A percentile compares a stretch with the other conserved stretches of the same genome.
Conservation (phyloP, 208 protist genomes). For the Trypanosoma caninum region DNA sequence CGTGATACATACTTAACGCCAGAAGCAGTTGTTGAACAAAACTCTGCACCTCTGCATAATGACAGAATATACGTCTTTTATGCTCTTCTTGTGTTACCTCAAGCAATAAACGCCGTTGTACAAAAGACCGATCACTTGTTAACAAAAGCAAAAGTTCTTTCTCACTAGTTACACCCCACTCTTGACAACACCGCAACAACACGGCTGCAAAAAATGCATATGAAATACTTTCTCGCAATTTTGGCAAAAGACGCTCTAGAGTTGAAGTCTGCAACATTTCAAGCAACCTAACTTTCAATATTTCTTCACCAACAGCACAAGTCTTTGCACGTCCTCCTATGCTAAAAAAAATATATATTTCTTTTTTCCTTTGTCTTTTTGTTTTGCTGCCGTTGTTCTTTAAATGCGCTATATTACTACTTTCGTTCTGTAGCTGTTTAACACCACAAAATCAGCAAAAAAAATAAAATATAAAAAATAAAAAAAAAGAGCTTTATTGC, state of each 20-base stretch:
- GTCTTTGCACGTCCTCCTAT: too few relatives aligned
- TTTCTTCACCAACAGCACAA: background rate
- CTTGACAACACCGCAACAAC: conserved; percentile 13
- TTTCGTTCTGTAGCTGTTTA: too few relatives aligned
- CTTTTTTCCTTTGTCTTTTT: background rate
- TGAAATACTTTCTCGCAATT: background rate
- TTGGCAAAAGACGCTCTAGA: background rate
- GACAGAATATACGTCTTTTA: background rate
- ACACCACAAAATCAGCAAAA: too few relatives aligned
- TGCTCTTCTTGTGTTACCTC: background rate
- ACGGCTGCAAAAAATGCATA: background rate
- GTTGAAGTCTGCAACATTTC: background rate
- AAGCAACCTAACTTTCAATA: background rate
- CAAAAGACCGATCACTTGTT: conserved; percentile 3
- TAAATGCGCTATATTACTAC: too few relatives aligned
- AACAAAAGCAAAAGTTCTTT: conserved; percentile 19
- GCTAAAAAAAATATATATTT: background rate
- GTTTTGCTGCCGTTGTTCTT: too few relatives aligned
- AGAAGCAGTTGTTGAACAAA: conserved; percentile 13
- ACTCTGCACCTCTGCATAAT: conserved; percentile 4
- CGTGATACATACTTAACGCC: conserved; percentile 10
- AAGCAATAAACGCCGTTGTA: conserved; percentile 4
- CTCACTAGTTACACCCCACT: conserved; percentile 3
- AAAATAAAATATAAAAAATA: too few relatives aligned
- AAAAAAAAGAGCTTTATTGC: background rate